Percentiles rank a stretch among this genome's conserved stretches.
Conservation (phyloP, 2,329 filamentous ascomycete species). For the Penicillium sp. region DNA sequence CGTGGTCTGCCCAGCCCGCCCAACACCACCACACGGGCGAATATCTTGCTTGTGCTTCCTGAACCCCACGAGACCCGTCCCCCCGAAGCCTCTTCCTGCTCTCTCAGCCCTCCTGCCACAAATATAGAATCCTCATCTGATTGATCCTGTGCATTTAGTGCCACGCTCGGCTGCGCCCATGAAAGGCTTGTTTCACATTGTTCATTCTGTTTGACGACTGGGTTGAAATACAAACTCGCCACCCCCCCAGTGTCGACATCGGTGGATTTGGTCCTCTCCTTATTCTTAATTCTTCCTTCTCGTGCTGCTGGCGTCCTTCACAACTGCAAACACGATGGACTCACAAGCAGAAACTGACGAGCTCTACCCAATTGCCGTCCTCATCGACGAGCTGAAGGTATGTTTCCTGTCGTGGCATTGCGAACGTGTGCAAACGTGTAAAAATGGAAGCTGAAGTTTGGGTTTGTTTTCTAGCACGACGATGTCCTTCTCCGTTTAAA, state of each 20-base stretch:
- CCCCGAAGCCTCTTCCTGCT: constrained; percentile 22
- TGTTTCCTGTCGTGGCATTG: constrained; percentile 22
- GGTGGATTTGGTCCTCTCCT: constrained; percentile 29
- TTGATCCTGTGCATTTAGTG: constrained; percentile 18
- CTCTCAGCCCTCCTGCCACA: background rate
- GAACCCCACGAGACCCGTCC: constrained; percentile 16
- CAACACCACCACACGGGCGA: constrained; percentile 7
- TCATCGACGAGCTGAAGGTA: constrained; percentile 99
- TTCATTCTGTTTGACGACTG: constrained; percentile 25
- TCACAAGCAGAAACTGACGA: constrained; percentile 89
- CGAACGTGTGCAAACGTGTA: background rate
- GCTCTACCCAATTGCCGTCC: constrained; percentile 98
- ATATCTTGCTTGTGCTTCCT: constrained; percentile 10
- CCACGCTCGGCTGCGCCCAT: constrained; percentile 15
- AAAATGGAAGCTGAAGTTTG: background rate
- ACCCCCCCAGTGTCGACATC: constrained; percentile 26
- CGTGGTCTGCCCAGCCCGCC: constrained; percentile 2
- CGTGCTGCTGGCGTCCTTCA: constrained; percentile 20
- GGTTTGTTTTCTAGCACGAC: constrained; percentile 67
- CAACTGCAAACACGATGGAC: constrained; percentile 67
- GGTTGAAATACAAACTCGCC: constrained; percentile 19
- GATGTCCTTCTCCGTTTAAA: constrained; percentile 97
- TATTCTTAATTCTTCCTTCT: constrained; percentile 24
- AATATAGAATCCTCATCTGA: constrained; percentile 6
- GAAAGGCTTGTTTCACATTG: constrained; percentile 17